Conservation (phyloP, 768 basidiomycete genomes). For the Amanita phalloides region DNA sequence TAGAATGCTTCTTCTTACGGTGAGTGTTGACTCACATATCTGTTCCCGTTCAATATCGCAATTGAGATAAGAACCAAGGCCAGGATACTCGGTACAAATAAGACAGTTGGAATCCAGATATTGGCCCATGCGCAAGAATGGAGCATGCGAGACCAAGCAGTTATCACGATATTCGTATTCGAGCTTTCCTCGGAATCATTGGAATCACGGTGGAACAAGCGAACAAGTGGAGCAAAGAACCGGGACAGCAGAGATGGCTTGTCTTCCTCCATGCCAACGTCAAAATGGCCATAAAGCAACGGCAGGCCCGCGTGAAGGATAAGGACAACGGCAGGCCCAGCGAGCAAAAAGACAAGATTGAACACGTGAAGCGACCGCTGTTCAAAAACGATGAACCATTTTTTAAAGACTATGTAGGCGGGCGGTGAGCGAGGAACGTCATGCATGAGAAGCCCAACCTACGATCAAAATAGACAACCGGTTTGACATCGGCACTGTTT, state of each 20-base stretch:
- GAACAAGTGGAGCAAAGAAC: background rate
- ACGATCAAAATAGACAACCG: slow-evolving; percentile 69
- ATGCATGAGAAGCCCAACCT: slow-evolving; percentile 14
- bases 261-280: slow-evolving; percentile 2
- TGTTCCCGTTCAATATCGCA: slow-evolving; percentile 24
- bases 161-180: too few relatives aligned
- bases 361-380: slow-evolving; percentile 36
- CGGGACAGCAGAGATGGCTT: slow-evolving; percentile 4
- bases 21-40: slow-evolving; percentile 31
- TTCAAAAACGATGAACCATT: slow-evolving; percentile 40
- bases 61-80: background rate
- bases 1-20: slow-evolving; percentile 31
- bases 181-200: background rate
- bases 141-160: background rate
- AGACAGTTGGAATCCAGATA: slow-evolving; percentile 1
- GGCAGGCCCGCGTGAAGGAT: slow-evolving; percentile 23
- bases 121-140: background rate
- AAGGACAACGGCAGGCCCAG: slow-evolving; percentile 46
- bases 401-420: slow-evolving; percentile 4
- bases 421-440: background rate
- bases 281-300: slow-evolving; percentile 8
- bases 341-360: slow-evolving; percentile 50
- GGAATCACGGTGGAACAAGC: background rate
- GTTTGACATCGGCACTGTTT: slow-evolving; percentile 12
- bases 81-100: background rate